phyloP scores from a whole-genome alignment of 202 grass and related monocot genomes.

The Bolboschoenoplectus hybrid region DNA sequence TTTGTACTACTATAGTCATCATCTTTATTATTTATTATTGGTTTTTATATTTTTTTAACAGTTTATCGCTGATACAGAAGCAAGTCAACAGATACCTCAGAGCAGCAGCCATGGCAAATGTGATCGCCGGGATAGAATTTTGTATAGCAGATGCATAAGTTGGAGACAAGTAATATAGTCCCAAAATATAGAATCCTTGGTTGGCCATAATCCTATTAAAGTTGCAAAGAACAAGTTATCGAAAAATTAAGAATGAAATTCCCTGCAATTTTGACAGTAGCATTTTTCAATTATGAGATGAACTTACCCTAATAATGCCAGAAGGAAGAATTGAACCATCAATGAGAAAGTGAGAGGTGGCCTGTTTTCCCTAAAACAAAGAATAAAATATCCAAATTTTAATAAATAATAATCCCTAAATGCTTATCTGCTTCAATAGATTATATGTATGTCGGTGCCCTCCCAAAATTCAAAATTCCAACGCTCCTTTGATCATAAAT shows the following conservation, averaged over 20 bases:
- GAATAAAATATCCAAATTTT: background rate
- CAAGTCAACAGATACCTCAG: constrained; percentile 49
- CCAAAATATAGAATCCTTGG: constrained; percentile 93
- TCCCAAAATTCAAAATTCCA: background rate
- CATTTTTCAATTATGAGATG: background rate
- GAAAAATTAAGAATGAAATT: background rate
- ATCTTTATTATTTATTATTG: background rate
- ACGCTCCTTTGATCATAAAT: background rate
- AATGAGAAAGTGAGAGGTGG: constrained; percentile 80
- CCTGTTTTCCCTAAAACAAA: constrained; percentile 65
- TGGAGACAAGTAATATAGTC: constrained; percentile 80
- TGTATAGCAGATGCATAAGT: constrained; percentile 97
- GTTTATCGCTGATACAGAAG: background rate
- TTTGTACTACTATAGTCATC: background rate
- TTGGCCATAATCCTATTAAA: constrained; percentile 77
- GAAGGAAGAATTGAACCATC: constrained; percentile 78
- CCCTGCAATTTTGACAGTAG: background rate
- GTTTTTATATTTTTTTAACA: background rate
- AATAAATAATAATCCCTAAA: background rate
- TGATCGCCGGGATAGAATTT: constrained; percentile 81
- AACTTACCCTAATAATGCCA: constrained; percentile 68
- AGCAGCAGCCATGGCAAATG: constrained; percentile 81
- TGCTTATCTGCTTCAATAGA: background rate
- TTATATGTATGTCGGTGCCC: background rate
- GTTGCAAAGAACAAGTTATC: background rate